Conservation (phyloP, 2,329 filamentous ascomycete species). For the Sporothrix euskadiensis region DNA sequence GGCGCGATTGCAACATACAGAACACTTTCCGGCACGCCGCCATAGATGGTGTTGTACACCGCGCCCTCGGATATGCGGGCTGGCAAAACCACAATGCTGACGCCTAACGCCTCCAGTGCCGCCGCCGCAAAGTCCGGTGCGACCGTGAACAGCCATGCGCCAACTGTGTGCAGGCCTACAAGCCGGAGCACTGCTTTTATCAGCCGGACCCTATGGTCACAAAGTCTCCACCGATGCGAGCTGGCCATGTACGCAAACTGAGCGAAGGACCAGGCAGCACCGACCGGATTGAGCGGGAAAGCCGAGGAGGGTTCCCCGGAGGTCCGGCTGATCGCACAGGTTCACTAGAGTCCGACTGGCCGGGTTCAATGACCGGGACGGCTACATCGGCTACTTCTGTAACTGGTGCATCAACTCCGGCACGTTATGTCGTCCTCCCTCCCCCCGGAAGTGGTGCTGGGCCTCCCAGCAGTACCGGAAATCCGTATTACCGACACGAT, state of each 20-base stretch:
- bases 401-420: conserved; percentile 47
- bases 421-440: background rate
- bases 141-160: conserved; percentile 45
- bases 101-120: conserved; percentile 38
- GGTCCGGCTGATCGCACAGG: conserved; percentile 16
- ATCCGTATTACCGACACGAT: conserved; percentile 21
- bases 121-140: conserved; percentile 49
- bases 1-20: background rate
- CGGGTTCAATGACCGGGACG: conserved; percentile 34
- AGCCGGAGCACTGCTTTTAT: conserved; percentile 32
- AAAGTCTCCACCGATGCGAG: conserved; percentile 26
- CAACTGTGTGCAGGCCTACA: conserved; percentile 44
- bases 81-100: conserved; percentile 4
- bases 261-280: conserved; percentile 24
- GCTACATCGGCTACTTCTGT: conserved; percentile 56
- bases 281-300: conserved; percentile 16
- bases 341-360: conserved; percentile 28
- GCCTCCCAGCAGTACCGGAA: background rate
- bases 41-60: background rate
- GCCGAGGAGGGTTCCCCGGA: conserved; percentile 2
- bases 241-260: conserved; percentile 24
- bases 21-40: background rate
- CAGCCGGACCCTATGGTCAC: conserved; percentile 32
- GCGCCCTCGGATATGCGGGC: background rate
- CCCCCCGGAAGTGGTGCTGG: background rate